Evolutionary conservation across 2,329 filamentous ascomycete species (phyloP), one percentile per base, ranked within the genome.

Genomic region (Helotiales sp.): DNA sequence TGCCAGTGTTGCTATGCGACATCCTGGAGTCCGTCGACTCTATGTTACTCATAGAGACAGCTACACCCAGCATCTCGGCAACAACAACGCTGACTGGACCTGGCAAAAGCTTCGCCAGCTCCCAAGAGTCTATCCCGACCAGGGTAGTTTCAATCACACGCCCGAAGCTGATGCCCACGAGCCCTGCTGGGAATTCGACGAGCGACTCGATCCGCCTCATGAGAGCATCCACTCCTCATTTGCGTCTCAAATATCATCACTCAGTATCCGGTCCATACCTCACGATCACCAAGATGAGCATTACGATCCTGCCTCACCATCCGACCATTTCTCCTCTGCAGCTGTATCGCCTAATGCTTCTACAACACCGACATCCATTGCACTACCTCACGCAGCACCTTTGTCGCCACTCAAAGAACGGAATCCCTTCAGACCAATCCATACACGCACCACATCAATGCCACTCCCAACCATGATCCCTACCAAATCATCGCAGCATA

Each of bases 21-120:
- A 32, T 84, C 86, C 10, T 4, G 66, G 57, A 84, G 86, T 82
- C 69, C 88, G 89, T 69, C 85, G 91, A 8, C 84, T 95, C 13
- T 95, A 91, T 78, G 84, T 94, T 66, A 95, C 92, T 0, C 90
- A 92, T 66, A 86, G 89, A 3, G 88, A 91, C 71, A 89, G 90
- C 1, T 95, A 95, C 71, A 79, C 92, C 2, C 92, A 95, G 74
- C 86, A 88, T 68, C 82, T 72, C 6, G 65, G 66, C 40, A 24
- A 32, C 3, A 40, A 58, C 24, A 58, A 85, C 50, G 76, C 80
- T 10, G 83, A 83, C 5, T 93, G 90, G 90, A 89, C 87, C 1
- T 95, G 92, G 92, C 88, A 89, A 71, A 85, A 84, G 54, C 78
- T 94, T 10, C 86, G 88, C 37, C 84, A 88, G 71, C 80, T 93